phyloP scores from a whole-genome alignment of 2,329 filamentous ascomycete genomes.

The Hymenotorrendiella dingleyae region DNA sequence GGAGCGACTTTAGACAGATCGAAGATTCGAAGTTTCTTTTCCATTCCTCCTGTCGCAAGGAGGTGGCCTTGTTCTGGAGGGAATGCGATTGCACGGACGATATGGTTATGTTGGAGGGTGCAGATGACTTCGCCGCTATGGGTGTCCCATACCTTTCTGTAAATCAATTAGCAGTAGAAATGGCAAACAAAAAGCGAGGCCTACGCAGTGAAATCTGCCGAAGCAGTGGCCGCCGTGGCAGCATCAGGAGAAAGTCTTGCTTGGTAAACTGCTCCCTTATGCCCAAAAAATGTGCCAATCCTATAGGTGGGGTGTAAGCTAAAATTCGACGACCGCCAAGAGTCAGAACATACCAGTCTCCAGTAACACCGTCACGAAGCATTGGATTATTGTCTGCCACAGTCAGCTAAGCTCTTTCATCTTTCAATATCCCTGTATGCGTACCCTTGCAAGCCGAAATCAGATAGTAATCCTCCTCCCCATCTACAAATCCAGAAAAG shows the following conservation, averaged over 20 bases:
- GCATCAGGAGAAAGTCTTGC: conserved; percentile 85
- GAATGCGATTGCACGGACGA: conserved; percentile 90
- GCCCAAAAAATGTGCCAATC: conserved; percentile 96
- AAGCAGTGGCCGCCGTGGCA: conserved; percentile 82
- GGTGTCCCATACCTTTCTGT: conserved; percentile 93
- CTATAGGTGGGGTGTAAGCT: conserved; percentile 33
- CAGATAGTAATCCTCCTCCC: conserved; percentile 63
- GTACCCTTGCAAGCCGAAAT: conserved; percentile 67
- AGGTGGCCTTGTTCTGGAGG: conserved; percentile 75
- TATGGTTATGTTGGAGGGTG: conserved; percentile 87
- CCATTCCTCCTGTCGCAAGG: conserved; percentile 86
- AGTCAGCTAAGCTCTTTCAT: conserved; percentile 9
- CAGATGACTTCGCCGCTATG: conserved; percentile 85
- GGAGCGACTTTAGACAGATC: conserved; percentile 58
- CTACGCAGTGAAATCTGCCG: conserved; percentile 91
- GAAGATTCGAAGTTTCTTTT: conserved; percentile 94
- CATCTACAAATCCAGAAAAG: conserved; percentile 56
- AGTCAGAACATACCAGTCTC: conserved; percentile 64
- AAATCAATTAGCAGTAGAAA: conserved; percentile 27
- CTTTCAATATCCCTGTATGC: not conserved
- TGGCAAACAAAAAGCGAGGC: conserved; percentile 28
- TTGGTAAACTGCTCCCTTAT: conserved; percentile 98
- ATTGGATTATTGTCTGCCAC: conserved; percentile 88
- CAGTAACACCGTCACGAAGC: conserved; percentile 92
- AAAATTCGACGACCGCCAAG: not conserved